phyloP scores from a whole-genome alignment of 1,284 basidiomycete species.

The Microbotryomycetes sp. region DNA sequence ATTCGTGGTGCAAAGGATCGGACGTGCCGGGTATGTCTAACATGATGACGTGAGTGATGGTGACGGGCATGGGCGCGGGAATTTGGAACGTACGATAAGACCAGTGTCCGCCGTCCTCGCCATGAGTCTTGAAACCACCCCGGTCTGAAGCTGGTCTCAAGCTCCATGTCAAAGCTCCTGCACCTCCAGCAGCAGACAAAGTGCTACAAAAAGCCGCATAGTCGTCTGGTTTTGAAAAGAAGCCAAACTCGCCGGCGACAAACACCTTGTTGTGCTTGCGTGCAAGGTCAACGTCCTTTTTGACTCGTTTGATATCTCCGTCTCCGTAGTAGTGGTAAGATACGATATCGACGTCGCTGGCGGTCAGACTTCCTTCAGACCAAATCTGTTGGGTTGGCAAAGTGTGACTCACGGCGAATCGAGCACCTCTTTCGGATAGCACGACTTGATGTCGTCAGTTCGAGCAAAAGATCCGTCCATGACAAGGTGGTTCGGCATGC shows the following conservation, averaged over 20 bases:
- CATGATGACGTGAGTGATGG: background rate
- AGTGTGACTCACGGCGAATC: constrained; percentile 4
- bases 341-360: constrained; percentile 34
- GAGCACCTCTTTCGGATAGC: constrained; percentile 33
- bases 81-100: constrained; percentile 30
- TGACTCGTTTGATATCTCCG: constrained; percentile 33
- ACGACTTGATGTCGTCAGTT: constrained; percentile 30
- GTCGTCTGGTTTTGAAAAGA: constrained; percentile 29
- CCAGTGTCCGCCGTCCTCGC: constrained; percentile 36
- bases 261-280: constrained; percentile 34
- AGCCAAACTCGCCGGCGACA: constrained; percentile 39
- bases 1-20: constrained; percentile 18
- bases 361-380: background rate
- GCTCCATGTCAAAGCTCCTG: constrained; percentile 37
- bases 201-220: constrained; percentile 30
- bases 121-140: constrained; percentile 39
- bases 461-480: constrained; percentile 38
- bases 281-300: constrained; percentile 32
- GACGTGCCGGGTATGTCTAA: constrained; percentile 34
- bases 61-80: background rate
- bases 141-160: constrained; percentile 34
- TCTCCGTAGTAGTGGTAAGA: constrained; percentile 37
- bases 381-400: background rate
- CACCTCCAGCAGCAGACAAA: constrained; percentile 28
- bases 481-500: constrained; percentile 36